Evolutionary conservation across 176 grass and related monocot species (phyloP).

Genomic region (Hyparrhenia diplandra): DNA sequence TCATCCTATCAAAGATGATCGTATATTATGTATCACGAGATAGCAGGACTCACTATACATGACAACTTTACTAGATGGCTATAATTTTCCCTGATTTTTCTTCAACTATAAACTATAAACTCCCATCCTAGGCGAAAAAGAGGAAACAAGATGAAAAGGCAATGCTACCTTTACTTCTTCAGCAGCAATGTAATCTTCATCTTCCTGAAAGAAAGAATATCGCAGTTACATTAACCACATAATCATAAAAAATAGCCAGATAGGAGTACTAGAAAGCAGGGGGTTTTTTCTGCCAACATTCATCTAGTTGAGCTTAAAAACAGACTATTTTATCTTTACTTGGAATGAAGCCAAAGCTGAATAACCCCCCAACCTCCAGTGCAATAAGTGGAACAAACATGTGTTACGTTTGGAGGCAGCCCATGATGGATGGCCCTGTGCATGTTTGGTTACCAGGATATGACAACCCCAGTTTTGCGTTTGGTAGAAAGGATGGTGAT

Average conservation of each 20-base stretch:
- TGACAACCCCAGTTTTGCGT: neutral
- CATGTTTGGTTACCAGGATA: neutral
- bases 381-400: neutral
- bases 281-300: neutral
- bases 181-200: slow-evolving; percentile 59
- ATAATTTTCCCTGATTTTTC: neutral
- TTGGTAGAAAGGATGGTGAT: neutral
- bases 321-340: neutral
- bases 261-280: neutral
- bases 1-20: slow-evolving; percentile 66
- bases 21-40: neutral
- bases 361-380: neutral
- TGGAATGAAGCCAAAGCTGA: slow-evolving; percentile 6
- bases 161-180: slow-evolving; percentile 70
- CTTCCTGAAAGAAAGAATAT: slow-evolving; percentile 54
- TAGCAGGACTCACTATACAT: neutral
- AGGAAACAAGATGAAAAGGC: slow-evolving; percentile 4
- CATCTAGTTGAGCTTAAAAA: neutral
- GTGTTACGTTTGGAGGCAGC: neutral
- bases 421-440: neutral
- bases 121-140: neutral
- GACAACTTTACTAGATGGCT: neutral
- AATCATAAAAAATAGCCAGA: slow-evolving; percentile 1
- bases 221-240: slow-evolving; percentile 6
- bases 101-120: slow-evolving; percentile 17